Evolutionary conservation across 2,329 filamentous ascomycete species (phyloP).

Genomic region (Ophiostoma triangulosporum): DNA sequence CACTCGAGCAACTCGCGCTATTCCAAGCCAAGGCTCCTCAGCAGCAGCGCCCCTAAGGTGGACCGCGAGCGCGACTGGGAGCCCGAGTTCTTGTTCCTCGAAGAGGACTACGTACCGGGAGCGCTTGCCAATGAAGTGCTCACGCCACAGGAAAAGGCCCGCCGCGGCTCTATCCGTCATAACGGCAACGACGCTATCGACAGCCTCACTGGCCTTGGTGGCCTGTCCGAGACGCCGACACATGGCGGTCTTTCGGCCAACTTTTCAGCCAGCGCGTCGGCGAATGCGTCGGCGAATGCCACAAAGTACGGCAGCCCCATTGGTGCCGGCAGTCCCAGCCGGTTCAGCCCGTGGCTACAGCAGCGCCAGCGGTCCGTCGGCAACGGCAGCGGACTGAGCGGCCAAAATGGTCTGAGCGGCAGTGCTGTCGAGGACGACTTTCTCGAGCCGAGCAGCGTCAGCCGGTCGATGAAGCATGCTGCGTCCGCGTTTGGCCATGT

Average conservation of each 20-base stretch:
- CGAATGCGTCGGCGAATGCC: conserved; percentile 19
- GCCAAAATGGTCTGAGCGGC: conserved; percentile 24
- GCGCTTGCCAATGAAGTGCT: conserved; percentile 49
- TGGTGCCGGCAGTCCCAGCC: conserved; percentile 41
- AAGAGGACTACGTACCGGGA: conserved; percentile 78
- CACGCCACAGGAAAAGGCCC: conserved; percentile 53
- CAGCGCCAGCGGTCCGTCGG: conserved; percentile 5
- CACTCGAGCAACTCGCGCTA: conserved; percentile 45
- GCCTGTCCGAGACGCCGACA: conserved; percentile 14
- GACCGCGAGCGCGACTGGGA: conserved; percentile 46
- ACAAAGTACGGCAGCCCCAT: conserved; percentile 45
- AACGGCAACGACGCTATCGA: conserved; percentile 6
- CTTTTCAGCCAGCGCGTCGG: conserved; percentile 11
- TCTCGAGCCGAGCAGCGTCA: conserved; percentile 20
- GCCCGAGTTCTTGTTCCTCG: conserved; percentile 56
- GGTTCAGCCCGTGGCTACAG: conserved; percentile 43
- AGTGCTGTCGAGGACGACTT: conserved; percentile 28
- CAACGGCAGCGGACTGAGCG: not conserved
- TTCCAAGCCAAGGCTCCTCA: conserved; percentile 52
- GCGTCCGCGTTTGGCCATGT: conserved; percentile 52
- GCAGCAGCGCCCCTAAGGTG: conserved; percentile 49
- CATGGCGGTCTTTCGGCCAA: not conserved
- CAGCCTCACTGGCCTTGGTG: conserved; percentile 27
- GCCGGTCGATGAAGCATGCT: conserved; percentile 27
- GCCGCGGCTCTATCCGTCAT: conserved; percentile 44